A percentile compares a stretch with the other conserved stretches of the same genome.
Evolutionary conservation across 371 early-diverging fungal genomes (phyloP).

Genomic region (Mucor circinelloides): DNA sequence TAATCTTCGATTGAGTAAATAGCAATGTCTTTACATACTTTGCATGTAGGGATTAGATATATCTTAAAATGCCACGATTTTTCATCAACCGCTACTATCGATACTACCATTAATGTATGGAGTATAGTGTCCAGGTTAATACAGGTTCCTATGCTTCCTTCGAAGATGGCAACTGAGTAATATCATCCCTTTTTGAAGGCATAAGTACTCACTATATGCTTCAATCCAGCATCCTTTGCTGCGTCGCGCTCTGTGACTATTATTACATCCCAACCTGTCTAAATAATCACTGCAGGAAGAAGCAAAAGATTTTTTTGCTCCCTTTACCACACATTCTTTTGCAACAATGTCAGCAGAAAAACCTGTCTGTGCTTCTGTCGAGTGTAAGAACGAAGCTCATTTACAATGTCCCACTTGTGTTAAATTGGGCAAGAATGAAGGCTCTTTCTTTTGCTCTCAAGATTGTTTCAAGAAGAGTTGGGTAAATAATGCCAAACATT

Average conservation of each 20-base stretch:
- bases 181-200: neutral
- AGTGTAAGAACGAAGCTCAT: slow-evolving; percentile 76
- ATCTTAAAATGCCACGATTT: too few species aligned
- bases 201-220: neutral
- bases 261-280: neutral
- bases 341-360: slow-evolving; percentile 14
- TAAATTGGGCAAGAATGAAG: slow-evolving; percentile 65
- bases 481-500: slow-evolving; percentile 37
- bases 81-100: too few species aligned
- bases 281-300: neutral
- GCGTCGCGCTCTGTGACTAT: neutral
- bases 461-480: slow-evolving; percentile 89
- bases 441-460: slow-evolving; percentile 85
- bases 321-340: neutral
- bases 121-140: too few species aligned
- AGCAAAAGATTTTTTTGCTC: neutral
- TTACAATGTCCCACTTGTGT: slow-evolving; percentile 90
- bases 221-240: neutral
- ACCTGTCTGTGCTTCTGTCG: slow-evolving; percentile 33
- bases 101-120: too few species aligned
- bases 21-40: too few species aligned
- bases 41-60: too few species aligned
- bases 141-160: too few species aligned
- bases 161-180: neutral
- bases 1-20: too few species aligned